Percentiles rank a stretch among this genome's conserved stretches.
Evolutionary conservation across 345 rosid species (phyloP).

Genomic region (Murraya paniculata): DNA sequence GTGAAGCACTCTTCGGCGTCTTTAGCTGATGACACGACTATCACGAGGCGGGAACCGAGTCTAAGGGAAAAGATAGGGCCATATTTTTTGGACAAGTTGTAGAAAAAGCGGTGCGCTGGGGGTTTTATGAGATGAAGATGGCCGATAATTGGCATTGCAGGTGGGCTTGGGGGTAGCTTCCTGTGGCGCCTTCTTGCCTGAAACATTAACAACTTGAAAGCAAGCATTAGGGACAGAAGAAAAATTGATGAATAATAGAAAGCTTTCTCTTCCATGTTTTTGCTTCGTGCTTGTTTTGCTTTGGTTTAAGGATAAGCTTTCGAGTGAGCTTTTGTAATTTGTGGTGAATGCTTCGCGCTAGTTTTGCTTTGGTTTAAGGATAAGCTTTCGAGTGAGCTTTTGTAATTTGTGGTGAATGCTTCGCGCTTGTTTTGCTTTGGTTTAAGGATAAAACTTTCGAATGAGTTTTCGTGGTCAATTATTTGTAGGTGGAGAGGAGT

Average conservation of each 20-base stretch:
- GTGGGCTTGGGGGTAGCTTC: slow-evolving; percentile 25
- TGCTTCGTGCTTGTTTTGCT: too few relatives aligned
- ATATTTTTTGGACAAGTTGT: slow-evolving; percentile 7
- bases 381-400: too few relatives aligned
- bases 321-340: too few relatives aligned
- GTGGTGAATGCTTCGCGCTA: too few relatives aligned
- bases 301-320: too few relatives aligned
- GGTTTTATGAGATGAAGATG: slow-evolving; percentile 40
- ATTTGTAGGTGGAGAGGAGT: too few relatives aligned
- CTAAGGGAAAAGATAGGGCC: slow-evolving; percentile 38
- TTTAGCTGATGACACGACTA: slow-evolving; percentile 33
- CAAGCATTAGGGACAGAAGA: slow-evolving; percentile 4
- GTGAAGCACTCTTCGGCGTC: slow-evolving; percentile 55
- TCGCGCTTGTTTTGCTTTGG: too few relatives aligned
- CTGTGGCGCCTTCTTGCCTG: slow-evolving; percentile 9
- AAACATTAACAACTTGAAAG: not conserved
- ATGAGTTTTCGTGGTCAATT: too few relatives aligned
- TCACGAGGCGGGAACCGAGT: slow-evolving; percentile 30
- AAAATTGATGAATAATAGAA: not conserved
- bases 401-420: too few relatives aligned
- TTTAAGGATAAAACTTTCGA: too few relatives aligned
- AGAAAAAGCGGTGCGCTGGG: slow-evolving; percentile 15
- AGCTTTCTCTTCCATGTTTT: slow-evolving; percentile 1
- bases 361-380: too few relatives aligned
- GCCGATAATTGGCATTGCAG: slow-evolving; percentile 33